phyloP scores from a whole-genome alignment of 495 filamentous ascomycete species.

The Podospora didyma region DNA sequence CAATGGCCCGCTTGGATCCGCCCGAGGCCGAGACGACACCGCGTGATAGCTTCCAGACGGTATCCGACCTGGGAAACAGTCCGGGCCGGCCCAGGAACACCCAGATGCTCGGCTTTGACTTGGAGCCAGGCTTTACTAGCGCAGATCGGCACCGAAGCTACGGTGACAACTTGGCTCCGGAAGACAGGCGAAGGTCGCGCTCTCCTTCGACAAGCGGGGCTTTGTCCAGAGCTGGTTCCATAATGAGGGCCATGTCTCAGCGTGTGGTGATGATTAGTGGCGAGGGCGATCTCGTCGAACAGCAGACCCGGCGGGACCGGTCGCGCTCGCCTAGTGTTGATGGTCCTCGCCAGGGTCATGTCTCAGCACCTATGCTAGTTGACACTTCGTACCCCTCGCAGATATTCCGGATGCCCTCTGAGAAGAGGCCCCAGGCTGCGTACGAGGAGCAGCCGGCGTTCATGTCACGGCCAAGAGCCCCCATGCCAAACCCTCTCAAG shows the following conservation, averaged over 20 bases:
- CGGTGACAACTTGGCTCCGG: conserved; percentile 44
- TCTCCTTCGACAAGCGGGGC: conserved; percentile 57
- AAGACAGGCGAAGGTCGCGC: conserved; percentile 50
- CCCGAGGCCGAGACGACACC: conserved; percentile 53
- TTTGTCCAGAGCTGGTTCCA: conserved; percentile 75
- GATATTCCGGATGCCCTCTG: conserved; percentile 38
- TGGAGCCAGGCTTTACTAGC: conserved; percentile 44
- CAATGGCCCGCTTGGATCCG: conserved; percentile 55
- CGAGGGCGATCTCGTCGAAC: conserved; percentile 70
- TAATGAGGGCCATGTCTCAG: conserved; percentile 95
- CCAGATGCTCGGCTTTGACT: conserved; percentile 45
- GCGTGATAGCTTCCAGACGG: conserved; percentile 60
- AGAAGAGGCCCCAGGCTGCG: conserved; percentile 41
- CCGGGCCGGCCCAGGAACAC: conserved; percentile 36
- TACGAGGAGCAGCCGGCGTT: conserved; percentile 23
- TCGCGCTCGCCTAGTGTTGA: conserved; percentile 45
- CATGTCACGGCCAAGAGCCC: conserved; percentile 34
- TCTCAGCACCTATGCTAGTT: conserved; percentile 49
- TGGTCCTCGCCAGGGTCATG: conserved; percentile 29
- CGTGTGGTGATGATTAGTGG: conserved; percentile 97
- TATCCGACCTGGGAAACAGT: conserved; percentile 44
- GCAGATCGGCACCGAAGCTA: conserved; percentile 42
- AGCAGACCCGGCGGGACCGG: conserved; percentile 65
- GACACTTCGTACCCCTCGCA: conserved; percentile 47
- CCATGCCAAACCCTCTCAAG: conserved; percentile 73